Percentiles rank a stretch among this genome's conserved stretches.
These are phyloP conservation scores for Vigna hirtella DNA, from an alignment of 306 rosid genomes.

Conservation along the genomic window DNA sequence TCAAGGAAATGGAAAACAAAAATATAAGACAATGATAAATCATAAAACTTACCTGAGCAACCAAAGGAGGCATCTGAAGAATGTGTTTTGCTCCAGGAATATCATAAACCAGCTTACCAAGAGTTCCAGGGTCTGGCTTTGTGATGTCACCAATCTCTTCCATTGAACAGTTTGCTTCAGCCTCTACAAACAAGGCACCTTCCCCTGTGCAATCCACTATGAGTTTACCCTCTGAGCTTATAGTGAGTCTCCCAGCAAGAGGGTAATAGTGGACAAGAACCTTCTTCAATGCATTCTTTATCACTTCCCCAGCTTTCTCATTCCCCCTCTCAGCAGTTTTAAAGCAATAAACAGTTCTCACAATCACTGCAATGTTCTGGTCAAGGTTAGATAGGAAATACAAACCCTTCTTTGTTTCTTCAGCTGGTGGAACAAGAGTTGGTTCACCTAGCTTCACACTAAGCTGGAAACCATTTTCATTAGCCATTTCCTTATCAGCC, in stretches of 20 bases:
- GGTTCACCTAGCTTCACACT: constrained; percentile 65
- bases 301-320: constrained; percentile 64
- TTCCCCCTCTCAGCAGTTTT: constrained; percentile 61
- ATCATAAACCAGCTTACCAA: constrained; percentile 84
- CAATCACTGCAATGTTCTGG: constrained; percentile 81
- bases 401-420: constrained; percentile 71
- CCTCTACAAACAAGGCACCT: constrained; percentile 91
- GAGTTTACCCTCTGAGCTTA: constrained; percentile 82
- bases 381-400: constrained; percentile 90
- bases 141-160: constrained; percentile 79
- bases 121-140: constrained; percentile 79
- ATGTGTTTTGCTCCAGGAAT: constrained; percentile 86
- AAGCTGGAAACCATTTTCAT: constrained; percentile 46
- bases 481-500: constrained; percentile 48
- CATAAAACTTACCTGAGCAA: constrained; percentile 72
- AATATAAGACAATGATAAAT: constrained; percentile 42
- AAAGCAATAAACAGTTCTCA: constrained; percentile 80
- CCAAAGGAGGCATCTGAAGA: constrained; percentile 88
- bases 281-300: constrained; percentile 66
- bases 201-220: constrained; percentile 88
- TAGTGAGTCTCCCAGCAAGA: constrained; percentile 76
- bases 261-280: constrained; percentile 87
- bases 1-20: constrained; percentile 49
- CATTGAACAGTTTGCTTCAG: constrained; percentile 75
- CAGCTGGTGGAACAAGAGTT: constrained; percentile 67